Percentiles rank a stretch among this genome's conserved stretches.
These are phyloP conservation scores for Aspergillus taichungensis DNA, from an alignment of 495 filamentous ascomycete genomes.

Conservation along the genomic window DNA sequence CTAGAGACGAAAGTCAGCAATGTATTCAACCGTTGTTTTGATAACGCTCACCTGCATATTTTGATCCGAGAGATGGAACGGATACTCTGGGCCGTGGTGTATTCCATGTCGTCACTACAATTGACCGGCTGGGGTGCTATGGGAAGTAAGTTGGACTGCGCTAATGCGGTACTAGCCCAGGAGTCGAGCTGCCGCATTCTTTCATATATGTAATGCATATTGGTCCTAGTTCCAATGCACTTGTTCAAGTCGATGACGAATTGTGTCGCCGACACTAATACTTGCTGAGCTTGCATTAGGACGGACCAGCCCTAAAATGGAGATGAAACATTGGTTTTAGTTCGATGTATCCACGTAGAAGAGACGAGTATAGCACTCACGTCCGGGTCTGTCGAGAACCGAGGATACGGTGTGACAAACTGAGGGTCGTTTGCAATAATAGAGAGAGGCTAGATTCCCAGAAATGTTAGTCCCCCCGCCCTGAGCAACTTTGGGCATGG, in stretches of 20 bases:
- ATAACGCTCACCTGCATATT: conserved; percentile 39
- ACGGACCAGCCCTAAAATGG: conserved; percentile 41
- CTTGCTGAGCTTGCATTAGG: conserved; percentile 49
- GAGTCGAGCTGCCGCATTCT: conserved; percentile 48
- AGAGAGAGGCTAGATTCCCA: conserved; percentile 32
- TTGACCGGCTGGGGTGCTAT: conserved; percentile 28
- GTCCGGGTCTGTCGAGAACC: conserved; percentile 42
- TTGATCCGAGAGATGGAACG: conserved; percentile 50
- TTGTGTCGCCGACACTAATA: conserved; percentile 46
- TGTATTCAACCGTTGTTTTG: not conserved
- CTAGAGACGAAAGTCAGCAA: conserved; percentile 21
- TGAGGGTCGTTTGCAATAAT: conserved; percentile 48
- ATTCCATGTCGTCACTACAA: conserved; percentile 36
- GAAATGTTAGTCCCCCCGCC: conserved; percentile 1
- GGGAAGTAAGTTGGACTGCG: conserved; percentile 36
- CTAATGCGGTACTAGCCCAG: conserved; percentile 39
- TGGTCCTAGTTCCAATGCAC: conserved; percentile 25
- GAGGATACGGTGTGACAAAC: conserved; percentile 47
- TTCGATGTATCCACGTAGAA: not conserved
- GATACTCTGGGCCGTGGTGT: conserved; percentile 40
- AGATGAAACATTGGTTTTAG: conserved; percentile 5
- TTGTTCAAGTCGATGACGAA: conserved; percentile 47
- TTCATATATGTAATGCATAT: conserved; percentile 40
- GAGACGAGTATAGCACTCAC: conserved; percentile 21
- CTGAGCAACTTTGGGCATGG: not conserved